Evolutionary conservation across 257 asterid species (phyloP), one percentile per base, ranked within the genome.

Genomic region (Vinca minor): DNA sequence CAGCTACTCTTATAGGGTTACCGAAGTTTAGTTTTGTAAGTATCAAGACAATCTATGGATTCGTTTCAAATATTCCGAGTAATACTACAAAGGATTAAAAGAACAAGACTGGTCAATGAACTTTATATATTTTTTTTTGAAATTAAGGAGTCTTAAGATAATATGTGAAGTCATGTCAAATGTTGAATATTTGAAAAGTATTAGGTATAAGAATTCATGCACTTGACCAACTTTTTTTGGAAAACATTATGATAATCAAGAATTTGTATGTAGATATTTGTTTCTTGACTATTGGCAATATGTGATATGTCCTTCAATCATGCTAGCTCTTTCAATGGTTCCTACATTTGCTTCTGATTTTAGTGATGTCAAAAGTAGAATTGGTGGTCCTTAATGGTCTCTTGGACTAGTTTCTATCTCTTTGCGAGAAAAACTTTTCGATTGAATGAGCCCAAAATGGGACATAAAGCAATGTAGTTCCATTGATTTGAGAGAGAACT

Each of bases 401-500:
- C n/a, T 1, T 13, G 42, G 45, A 54, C 32, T 25, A 6, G 25
- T 50, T 52, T 54, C 60, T 54, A 54, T 54, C 49, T 34, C 41
- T 54, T 65, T 65, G 63, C 54, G 17, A 31, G 53, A 17, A 10
- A n/a, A 52, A 73, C 77, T 67, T 26, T 23, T 52, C 25, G 8
- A 70, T 21, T 67, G 77, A 46, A 67, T 65, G 61, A 72, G 26
- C 39, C n/a, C 47, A 28, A n/a, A 5, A 63, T 46, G 69, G 60
- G 63, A 35, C 70, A 26, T 39, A 52, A 45, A 34, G 38, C 26
- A 41, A 34, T 31, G 23, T 54, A 45, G 66, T 21, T 60, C 47
- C 70, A n/a, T 62, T 67, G 38, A 58, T 65, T 66, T 66, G 64
- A 31, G n/a, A 62, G 56, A 63, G 21, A 46, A 29, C 50, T 7